Percentiles rank a stretch among this genome's conserved stretches.
These are phyloP conservation scores for Solanum virginianum DNA, from an alignment of 257 asterid genomes.

Conservation along the genomic window DNA sequence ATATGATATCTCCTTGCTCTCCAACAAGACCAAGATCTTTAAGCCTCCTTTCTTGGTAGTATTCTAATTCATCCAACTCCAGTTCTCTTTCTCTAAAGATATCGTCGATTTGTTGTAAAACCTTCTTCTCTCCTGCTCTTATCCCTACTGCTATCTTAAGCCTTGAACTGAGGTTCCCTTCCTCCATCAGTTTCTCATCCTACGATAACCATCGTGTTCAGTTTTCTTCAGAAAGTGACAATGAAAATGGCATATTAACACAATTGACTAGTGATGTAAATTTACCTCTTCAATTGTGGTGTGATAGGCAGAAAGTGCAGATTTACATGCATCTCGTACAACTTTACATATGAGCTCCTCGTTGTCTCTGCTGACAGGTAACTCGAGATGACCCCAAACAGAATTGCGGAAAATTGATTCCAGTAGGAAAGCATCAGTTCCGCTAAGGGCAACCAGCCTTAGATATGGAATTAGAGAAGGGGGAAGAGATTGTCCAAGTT, in stretches of 20 bases:
- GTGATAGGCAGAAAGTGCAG: slow-evolving; percentile 71
- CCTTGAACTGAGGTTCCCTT: slow-evolving; percentile 56
- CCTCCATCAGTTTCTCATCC: slow-evolving; percentile 70
- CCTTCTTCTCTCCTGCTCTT: slow-evolving; percentile 82
- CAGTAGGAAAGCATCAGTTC: slow-evolving; percentile 80
- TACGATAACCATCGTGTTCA: slow-evolving; percentile 10
- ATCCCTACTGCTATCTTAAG: slow-evolving; percentile 59
- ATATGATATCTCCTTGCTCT: slow-evolving; percentile 91
- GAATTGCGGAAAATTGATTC: slow-evolving; percentile 77
- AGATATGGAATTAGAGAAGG: slow-evolving; percentile 64
- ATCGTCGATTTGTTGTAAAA: slow-evolving; percentile 68
- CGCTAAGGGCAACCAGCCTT: slow-evolving; percentile 72
- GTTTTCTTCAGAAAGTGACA: neutral
- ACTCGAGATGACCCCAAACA: slow-evolving; percentile 73
- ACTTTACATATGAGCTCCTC: slow-evolving; percentile 85
- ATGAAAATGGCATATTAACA: neutral
- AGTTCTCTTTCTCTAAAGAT: slow-evolving; percentile 60
- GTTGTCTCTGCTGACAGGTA: slow-evolving; percentile 73
- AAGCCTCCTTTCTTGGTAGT: slow-evolving; percentile 91
- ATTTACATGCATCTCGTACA: slow-evolving; percentile 55
- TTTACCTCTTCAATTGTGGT: slow-evolving; percentile 86
- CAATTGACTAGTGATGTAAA: neutral
- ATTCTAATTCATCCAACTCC: slow-evolving; percentile 69
- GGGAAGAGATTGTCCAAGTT: slow-evolving; percentile 65
- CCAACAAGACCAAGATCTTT: slow-evolving; percentile 97